These are phyloP conservation scores for Coniella vitis DNA, from an alignment of 2,329 filamentous ascomycete genomes.

Conservation along the genomic window DNA sequence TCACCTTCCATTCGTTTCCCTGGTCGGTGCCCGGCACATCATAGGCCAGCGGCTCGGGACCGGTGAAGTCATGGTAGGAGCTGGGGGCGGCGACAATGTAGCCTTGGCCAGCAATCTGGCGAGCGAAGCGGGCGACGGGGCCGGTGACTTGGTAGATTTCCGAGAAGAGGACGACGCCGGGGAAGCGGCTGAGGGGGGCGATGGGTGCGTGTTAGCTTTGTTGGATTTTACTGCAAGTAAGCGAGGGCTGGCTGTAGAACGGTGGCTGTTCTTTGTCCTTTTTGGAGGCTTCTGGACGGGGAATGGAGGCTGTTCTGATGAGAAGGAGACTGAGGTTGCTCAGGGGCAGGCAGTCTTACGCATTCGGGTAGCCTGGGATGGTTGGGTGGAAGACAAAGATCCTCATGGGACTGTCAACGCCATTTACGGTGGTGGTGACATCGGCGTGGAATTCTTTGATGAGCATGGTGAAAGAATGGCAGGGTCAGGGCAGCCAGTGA, in stretches of 20 bases:
- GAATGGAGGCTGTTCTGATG: no score
- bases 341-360: slow-evolving; percentile 51
- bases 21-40: slow-evolving; percentile 81
- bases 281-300: neutral
- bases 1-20: slow-evolving; percentile 80
- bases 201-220: neutral
- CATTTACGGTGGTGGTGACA: slow-evolving; percentile 43
- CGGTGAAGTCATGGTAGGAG: slow-evolving; percentile 89
- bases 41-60: slow-evolving; percentile 76
- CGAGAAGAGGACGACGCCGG: slow-evolving; percentile 80
- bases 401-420: slow-evolving; percentile 48
- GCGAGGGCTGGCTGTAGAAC: no score
- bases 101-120: slow-evolving; percentile 86
- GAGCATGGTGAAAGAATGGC: slow-evolving; percentile 35
- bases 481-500: no score
- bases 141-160: slow-evolving; percentile 82
- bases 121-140: slow-evolving; percentile 79
- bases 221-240: no score
- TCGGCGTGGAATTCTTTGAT: slow-evolving; percentile 48
- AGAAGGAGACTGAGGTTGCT: no score
- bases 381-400: slow-evolving; percentile 85
- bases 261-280: no score
- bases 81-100: slow-evolving; percentile 90
- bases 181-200: slow-evolving; percentile 54
- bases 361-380: slow-evolving; percentile 78